phyloP scores from a whole-genome alignment of 2,329 filamentous ascomycete genomes.

The Colletotrichum brevisporum region DNA sequence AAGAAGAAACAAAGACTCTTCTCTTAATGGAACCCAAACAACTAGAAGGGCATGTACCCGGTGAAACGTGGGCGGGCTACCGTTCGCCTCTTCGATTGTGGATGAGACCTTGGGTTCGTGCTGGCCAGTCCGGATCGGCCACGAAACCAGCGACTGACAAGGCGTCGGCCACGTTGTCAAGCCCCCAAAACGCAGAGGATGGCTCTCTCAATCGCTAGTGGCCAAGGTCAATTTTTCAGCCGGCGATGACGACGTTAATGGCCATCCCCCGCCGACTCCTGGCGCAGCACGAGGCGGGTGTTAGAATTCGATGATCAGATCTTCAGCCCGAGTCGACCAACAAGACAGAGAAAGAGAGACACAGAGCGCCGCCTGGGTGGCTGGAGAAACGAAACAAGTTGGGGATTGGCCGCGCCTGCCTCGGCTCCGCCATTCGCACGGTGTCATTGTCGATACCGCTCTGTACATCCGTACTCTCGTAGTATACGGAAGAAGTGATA shows the following conservation, averaged over 20 bases:
- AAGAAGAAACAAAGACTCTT: slow-evolving; percentile 15
- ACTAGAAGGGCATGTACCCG: slow-evolving; percentile 9
- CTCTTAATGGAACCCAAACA: not conserved
- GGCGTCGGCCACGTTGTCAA: slow-evolving; percentile 26
- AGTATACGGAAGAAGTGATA: no score
- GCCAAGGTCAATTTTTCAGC: slow-evolving; percentile 1
- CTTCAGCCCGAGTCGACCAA: no score
- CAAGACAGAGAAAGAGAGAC: no score
- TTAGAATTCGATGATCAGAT: not conserved
- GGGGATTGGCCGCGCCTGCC: slow-evolving; percentile 6
- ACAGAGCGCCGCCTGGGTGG: not conserved
- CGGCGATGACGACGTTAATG: slow-evolving; percentile 6
- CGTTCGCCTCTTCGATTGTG: slow-evolving; percentile 5
- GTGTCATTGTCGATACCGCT: not conserved
- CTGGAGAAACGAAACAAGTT: slow-evolving; percentile 27
- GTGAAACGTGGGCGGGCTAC: slow-evolving; percentile 16
- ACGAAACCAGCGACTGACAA: slow-evolving; percentile 15
- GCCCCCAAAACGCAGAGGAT: slow-evolving; percentile 8
- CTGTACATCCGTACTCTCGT: no score
- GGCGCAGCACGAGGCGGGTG: not conserved
- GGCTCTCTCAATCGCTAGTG: not conserved
- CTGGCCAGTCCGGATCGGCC: slow-evolving; percentile 29
- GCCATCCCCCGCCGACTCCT: not conserved
- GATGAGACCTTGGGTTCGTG: slow-evolving; percentile 9
- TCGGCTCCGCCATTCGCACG: not conserved